Percentiles rank a stretch among this genome's conserved stretches.
Evolutionary conservation across 2,329 filamentous ascomycete genomes (phyloP).

Genomic region (Clonostachys rosea): DNA sequence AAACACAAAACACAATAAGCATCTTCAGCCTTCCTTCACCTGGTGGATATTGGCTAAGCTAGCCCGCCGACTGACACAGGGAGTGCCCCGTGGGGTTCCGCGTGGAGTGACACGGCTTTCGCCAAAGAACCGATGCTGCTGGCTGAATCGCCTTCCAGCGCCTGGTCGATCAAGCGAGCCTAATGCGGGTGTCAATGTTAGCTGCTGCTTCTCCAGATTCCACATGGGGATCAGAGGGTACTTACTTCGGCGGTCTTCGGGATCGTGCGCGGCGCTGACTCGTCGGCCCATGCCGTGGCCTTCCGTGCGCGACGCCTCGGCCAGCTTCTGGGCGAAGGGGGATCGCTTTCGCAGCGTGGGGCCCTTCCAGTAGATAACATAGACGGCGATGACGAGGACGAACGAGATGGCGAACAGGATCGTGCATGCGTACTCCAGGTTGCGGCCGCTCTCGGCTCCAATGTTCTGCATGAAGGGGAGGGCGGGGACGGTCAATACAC

Average conservation of each 20-base stretch:
- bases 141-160: constrained; percentile 23
- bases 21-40: too few species aligned
- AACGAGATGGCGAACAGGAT: constrained; percentile 61
- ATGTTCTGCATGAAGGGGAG: constrained; percentile 61
- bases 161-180: constrained; percentile 15
- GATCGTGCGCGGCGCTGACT: constrained; percentile 15
- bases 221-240: not conserved
- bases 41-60: constrained; percentile 10
- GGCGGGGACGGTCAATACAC: constrained; percentile 64
- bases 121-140: constrained; percentile 33
- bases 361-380: constrained; percentile 63
- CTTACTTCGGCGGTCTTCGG: constrained; percentile 17
- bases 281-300: constrained; percentile 14
- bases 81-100: constrained; percentile 27
- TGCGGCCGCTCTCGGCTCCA: constrained; percentile 33
- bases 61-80: constrained; percentile 24
- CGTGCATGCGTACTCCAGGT: constrained; percentile 56
- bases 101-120: constrained; percentile 32
- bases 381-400: constrained; percentile 57
- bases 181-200: constrained; percentile 1
- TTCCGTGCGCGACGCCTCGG: constrained; percentile 28
- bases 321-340: constrained; percentile 60
- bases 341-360: constrained; percentile 54
- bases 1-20: too few species aligned
- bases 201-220: not conserved